Evolutionary conservation across 805 yeast species (phyloP).

Genomic region (Starmerella cellae): DNA sequence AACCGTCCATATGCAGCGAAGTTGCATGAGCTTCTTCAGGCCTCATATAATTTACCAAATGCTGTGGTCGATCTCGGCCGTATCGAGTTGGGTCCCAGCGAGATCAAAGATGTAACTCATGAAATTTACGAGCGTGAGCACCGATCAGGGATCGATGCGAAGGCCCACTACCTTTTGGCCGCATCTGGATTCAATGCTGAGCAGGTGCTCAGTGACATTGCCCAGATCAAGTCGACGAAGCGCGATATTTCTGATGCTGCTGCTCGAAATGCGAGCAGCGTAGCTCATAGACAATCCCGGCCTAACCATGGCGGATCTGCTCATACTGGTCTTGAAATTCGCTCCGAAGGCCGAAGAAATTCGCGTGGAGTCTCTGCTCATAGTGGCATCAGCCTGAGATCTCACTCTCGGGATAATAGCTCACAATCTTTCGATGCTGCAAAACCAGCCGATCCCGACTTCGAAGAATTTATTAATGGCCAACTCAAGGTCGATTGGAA

Average conservation of each 20-base stretch:
- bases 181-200: conserved; percentile 80
- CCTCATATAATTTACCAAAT: conserved; percentile 62
- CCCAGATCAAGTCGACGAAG: conserved; percentile 17
- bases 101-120: conserved; percentile 39
- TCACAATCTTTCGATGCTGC: background rate
- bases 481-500: conserved; percentile 77
- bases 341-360: background rate
- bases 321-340: background rate
- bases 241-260: conserved; percentile 3
- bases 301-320: background rate
- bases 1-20: conserved; percentile 26
- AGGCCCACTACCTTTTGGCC: conserved; percentile 70
- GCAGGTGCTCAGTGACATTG: conserved; percentile 49
- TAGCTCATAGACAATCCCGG: background rate
- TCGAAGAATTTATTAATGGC: conserved; percentile 60
- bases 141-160: conserved; percentile 31
- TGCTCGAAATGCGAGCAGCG: background rate
- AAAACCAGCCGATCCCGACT: conserved; percentile 52
- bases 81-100: conserved; percentile 65
- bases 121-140: conserved; percentile 27
- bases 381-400: too few relatives aligned
- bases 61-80: conserved; percentile 57
- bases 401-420: background rate
- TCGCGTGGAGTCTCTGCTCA: background rate
- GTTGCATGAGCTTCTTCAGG: conserved; percentile 61